Base-by-base conservation (phyloP, 306 rosid genomes). In the Rubus parviflorus region DNA sequence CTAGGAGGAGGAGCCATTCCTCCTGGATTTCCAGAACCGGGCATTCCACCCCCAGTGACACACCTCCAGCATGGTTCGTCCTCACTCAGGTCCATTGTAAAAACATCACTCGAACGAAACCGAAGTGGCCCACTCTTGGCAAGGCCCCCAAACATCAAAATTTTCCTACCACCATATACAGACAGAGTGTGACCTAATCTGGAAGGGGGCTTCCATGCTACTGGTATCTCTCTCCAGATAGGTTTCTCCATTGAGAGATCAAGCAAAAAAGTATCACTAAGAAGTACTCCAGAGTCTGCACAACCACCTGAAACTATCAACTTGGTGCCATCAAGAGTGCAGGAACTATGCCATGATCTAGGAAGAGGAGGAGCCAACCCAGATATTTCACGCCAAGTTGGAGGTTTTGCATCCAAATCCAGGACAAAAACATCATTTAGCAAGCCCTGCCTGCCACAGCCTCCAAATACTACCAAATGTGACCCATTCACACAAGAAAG, bases 331-430 rank as follows among this genome's bases (percentile, higher is more conserved):
- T 96, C 99, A 71, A 96, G 98, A 52, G 98, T 96, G 79, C 99
- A 96, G 37, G 99, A 96, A 81, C 98, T 96, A 69, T 96, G 99
- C 99, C 99, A 96, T 73, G 99, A 96, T 89, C 99, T 88, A 15
- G 99, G 99, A 75, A 96, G 91, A 4, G 99, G 99, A 79, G 99
- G 99, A 81, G 99, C 99, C 86, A 96, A 74, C 79, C 99, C 99
- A 68, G 99, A 92, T 74, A 96, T 89, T 83, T 96, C 99, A 72
- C 97, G 94, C 99, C 99, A 96, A 2, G 99, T 87, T 45, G 99
- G 98, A 81, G 99, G 94, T 80, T 88, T 92, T 19, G 94, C 98
- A 72, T 96, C 99, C 85, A 96, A 85, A 85, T 92, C 97, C 84
- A 96, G 78, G 76, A 96, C 88, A 82, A 96, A 96, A 46, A 96